phyloP scores from a whole-genome alignment of 2,329 filamentous ascomycete genomes.

The Aspergillus texensis region DNA sequence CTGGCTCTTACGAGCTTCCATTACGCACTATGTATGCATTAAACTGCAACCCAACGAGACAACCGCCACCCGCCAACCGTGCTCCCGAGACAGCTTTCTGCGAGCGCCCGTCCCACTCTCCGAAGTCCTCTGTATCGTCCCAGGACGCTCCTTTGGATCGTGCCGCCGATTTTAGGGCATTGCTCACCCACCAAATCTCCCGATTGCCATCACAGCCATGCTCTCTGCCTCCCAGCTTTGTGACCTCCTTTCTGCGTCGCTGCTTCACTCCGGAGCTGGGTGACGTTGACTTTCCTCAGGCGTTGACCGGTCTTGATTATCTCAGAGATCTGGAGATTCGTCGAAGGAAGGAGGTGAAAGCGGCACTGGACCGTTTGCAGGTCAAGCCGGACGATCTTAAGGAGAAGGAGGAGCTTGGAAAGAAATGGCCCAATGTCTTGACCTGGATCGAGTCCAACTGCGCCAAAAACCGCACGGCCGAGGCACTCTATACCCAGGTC shows the following conservation, averaged over 20 bases:
- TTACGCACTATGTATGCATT: conserved; percentile 69
- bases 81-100: conserved; percentile 40
- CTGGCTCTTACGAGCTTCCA: conserved; percentile 66
- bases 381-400: conserved; percentile 53
- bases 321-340: conserved; percentile 65
- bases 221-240: conserved; percentile 64
- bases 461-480: conserved; percentile 54
- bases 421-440: conserved; percentile 57
- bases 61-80: conserved; percentile 30
- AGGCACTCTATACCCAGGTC: conserved; percentile 62
- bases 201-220: conserved; percentile 62
- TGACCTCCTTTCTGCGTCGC: conserved; percentile 62
- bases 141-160: conserved; percentile 31
- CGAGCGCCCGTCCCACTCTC: conserved; percentile 35
- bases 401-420: conserved; percentile 52
- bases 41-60: conserved; percentile 59
- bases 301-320: conserved; percentile 67
- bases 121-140: conserved; percentile 28
- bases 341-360: conserved; percentile 59
- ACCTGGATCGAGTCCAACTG: conserved; percentile 59
- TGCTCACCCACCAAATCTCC: conserved; percentile 55
- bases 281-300: conserved; percentile 66
- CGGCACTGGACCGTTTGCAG: conserved; percentile 57
- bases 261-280: conserved; percentile 60
- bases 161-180: conserved; percentile 46